Base-by-base conservation (phyloP, 2,329 filamentous ascomycete genomes). In the Colletotrichum trifolii region DNA sequence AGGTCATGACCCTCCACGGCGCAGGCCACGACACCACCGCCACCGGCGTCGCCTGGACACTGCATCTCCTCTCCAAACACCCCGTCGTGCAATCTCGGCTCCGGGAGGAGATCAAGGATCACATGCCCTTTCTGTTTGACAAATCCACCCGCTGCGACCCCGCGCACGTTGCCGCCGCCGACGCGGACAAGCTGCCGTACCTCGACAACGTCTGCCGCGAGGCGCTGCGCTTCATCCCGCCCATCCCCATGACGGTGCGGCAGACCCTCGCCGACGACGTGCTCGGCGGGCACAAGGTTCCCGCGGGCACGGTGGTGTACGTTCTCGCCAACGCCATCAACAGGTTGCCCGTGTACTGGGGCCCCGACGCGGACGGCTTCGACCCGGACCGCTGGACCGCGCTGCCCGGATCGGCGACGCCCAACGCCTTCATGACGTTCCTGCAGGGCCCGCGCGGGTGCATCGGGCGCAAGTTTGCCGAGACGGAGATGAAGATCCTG, bases 201-300 rank as follows among this genome's bases (percentile, higher is more conserved):
- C 72, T 83, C 6, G 78, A 82, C 67, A 81, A 81, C 55, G 76
- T 83, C 43, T 81, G 80, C 73, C 77, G 78, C 55, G 81, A 83
- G 70, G 77, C 78, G 0, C 74, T 83, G 6, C 79, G 81, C 46
- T 78, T 76, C 72, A 81, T 81, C 62, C 79, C 79, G n/a, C 54
- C 60, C 43, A 81, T 82, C 48, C 79, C 80, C 33, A 78, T 81
- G 74, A 80, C 78, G 2, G 79, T 82, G n/a, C 77, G 81, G 8
- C 73, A 82, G 65, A 76, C 78, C 0, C 53, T 79, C 36, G 71
- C 69, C 5, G 78, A 80, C 34, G 78, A 81, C 59, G 70, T 64
- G 6, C 71, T 83, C 1, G 77, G 76, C 4, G 73, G 73, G 1
- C 80, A 80, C 71, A 70, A 73, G 42, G 71, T 83, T 1, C 81